Base-by-base conservation (phyloP, 108 stramenopile genomes). In the Fragilaria crotonensis region DNA sequence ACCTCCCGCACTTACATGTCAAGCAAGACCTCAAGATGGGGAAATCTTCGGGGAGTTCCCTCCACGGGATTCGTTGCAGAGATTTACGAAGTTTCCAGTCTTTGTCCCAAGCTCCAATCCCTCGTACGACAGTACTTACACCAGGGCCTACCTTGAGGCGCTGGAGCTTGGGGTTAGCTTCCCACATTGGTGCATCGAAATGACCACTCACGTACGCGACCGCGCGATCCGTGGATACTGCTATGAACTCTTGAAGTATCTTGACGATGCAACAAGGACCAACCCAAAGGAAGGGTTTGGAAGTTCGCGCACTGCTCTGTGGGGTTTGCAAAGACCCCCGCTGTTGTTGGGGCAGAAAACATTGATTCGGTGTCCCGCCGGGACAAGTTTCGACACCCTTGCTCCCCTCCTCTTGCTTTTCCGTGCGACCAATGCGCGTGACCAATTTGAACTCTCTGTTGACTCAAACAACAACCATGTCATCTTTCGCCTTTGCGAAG, bases 21-120 rank as follows among this genome's bases (percentile, higher is more conserved):
- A 93, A 52, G 92, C 92, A 30, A 74, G 92, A 14, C 88, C 92
- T 0, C 92, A 93, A 70, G 88, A 93, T 58, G 85, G 73, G 2
- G 92, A 93, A 54, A 70, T 87, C 55, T 93, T 93, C 66, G 92
- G 92, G 2, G 92, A 93, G 52, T 85, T 93, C 54, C 91, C 92
- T 7, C 86, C 86, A 4, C 81, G 92, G 19, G 66, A 73, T 31
- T 46, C 59, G 5, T 62, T 93, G 73, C 56, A 53, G 14, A 53
- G 72, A 30, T 87, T 79, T 59, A 89, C 88, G 60, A 72, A 77
- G 54, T 90, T 62, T 45, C 92, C 92, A 19, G 87, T 93, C 11
- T 72, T 87, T 29, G 86, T 93, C 17, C 92, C 92, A 7, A 78
- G 77, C 52, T 80, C 85, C 19, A 89, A 79, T 51, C 86, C 92